These are phyloP conservation scores for Coemansia sp. DNA, from an alignment of 192 early-diverging fungal species.

Conservation along the genomic window DNA sequence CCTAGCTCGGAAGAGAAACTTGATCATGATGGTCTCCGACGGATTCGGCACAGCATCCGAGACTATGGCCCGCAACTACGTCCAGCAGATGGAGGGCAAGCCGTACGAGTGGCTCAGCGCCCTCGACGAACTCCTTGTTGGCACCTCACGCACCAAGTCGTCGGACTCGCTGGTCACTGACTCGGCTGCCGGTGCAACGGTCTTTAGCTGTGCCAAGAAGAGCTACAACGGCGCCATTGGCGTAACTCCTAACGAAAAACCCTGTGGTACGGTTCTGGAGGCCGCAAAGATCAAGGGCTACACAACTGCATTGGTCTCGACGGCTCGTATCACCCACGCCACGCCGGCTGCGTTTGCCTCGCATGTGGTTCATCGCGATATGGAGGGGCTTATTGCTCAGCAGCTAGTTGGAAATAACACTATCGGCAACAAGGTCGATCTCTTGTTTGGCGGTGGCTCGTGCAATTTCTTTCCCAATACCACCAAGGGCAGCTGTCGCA, in stretches of 20 bases:
- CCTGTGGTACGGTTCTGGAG: constrained; percentile 65
- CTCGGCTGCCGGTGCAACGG: constrained; percentile 66
- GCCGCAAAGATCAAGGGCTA: constrained; percentile 58
- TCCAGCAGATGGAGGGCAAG: constrained; percentile 20
- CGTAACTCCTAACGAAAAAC: constrained; percentile 37
- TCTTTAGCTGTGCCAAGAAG: constrained; percentile 21
- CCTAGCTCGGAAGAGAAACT: too few relatives aligned
- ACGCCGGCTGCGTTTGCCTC: constrained; percentile 64
- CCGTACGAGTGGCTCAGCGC: constrained; percentile 31
- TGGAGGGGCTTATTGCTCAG: constrained; percentile 60
- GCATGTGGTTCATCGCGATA: constrained; percentile 57
- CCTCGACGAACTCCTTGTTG: constrained; percentile 58
- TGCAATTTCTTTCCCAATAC: constrained; percentile 42
- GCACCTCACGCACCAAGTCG: constrained; percentile 58
- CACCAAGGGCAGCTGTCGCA: constrained; percentile 37
- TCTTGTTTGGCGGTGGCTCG: constrained; percentile 60
- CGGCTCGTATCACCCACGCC: constrained; percentile 64
- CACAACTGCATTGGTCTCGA: constrained; percentile 60
- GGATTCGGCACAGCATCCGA: too few relatives aligned
- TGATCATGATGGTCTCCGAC: too few relatives aligned
- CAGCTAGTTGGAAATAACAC: constrained; percentile 56
- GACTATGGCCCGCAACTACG: constrained; percentile 14
- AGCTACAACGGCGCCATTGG: constrained; percentile 62
- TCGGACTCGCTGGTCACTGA: constrained; percentile 59
- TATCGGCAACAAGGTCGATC: constrained; percentile 38